Evolutionary conservation across 1,139 yeast genomes (phyloP).

Genomic region (Yamadazyma pseudoaaseri): DNA sequence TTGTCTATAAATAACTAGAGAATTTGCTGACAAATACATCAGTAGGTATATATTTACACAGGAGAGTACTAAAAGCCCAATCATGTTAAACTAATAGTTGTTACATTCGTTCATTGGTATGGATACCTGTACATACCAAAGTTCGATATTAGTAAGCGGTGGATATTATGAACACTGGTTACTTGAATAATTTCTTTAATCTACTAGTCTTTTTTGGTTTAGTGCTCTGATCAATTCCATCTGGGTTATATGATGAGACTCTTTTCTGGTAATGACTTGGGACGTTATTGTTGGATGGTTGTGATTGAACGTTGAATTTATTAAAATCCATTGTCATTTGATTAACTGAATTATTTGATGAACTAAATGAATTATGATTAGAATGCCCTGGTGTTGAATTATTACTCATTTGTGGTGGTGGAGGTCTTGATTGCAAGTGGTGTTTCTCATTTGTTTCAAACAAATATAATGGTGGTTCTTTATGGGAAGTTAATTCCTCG

Average conservation of each 20-base stretch:
- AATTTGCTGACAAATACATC: too few species aligned
- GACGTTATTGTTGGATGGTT: constrained; percentile 12
- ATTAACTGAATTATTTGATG: constrained; percentile 5
- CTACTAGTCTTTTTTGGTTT: constrained; percentile 36
- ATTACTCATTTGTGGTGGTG: neutral
- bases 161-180: too few species aligned
- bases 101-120: too few species aligned
- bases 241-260: constrained; percentile 14
- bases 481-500: constrained; percentile 22
- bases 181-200: constrained; percentile 38
- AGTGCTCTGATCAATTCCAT: constrained; percentile 10
- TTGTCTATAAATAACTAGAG: too few species aligned
- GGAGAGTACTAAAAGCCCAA: too few species aligned
- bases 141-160: too few species aligned
- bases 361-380: constrained; percentile 2
- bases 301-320: constrained; percentile 14
- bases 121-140: too few species aligned
- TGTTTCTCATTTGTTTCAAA: constrained; percentile 25
- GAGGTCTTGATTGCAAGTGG: constrained; percentile 9
- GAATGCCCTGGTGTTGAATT: constrained; percentile 1
- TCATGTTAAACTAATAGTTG: too few species aligned
- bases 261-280: constrained; percentile 35
- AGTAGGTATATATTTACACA: too few species aligned
- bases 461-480: constrained; percentile 36
- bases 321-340: constrained; percentile 17